Evolutionary conservation across 1,139 yeast genomes (phyloP), one percentile per base, ranked within the genome.

Genomic region (Candida sp.): DNA sequence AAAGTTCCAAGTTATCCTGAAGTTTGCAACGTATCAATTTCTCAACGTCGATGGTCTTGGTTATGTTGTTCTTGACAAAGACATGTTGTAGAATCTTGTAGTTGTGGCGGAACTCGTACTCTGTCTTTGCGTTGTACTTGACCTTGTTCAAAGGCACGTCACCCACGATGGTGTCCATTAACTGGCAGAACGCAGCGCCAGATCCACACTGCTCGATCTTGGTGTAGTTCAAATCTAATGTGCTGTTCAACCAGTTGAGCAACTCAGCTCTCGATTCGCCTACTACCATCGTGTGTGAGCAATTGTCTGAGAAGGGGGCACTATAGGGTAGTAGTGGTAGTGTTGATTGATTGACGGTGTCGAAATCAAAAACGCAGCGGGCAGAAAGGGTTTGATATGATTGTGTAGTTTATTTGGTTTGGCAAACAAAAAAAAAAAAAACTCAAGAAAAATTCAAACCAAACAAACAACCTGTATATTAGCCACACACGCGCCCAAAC

Each of bases 131-230:
- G 34, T 85, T 84, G 54, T 85, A 83, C 65, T 87, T 91, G 54
- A 93, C 94, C 59, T 87, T 83, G 49, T 73, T 65, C 87, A 92
- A 83, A 4, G 97, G 94, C 12, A 93, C 79, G 58, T 90, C 97
- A 26, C 88, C 86, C 61, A 80, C 89, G 31, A 94, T 84, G 26
- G 93, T 84, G 68, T 94, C 98, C 76, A 93, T 80, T 47, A 94
- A 80, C 69, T 93, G 98, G 69, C 98, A 92, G 67, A 90, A 93
- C 3, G 91, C 96, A 0, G 97, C 97, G 3, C 99, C 99, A 3
- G 88, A 85, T 22, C 99, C 99, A 65, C 97, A 88, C 68, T 92
- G 94, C 65, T 96, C 99, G 2, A 94, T 88, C 63, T 89, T 91
- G 48, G 85, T 78, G 60, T 89, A 83, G 56, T 85, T 78, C 41